Base-by-base conservation (phyloP, 2,329 filamentous ascomycete species). In the Podosphaera fusca region DNA sequence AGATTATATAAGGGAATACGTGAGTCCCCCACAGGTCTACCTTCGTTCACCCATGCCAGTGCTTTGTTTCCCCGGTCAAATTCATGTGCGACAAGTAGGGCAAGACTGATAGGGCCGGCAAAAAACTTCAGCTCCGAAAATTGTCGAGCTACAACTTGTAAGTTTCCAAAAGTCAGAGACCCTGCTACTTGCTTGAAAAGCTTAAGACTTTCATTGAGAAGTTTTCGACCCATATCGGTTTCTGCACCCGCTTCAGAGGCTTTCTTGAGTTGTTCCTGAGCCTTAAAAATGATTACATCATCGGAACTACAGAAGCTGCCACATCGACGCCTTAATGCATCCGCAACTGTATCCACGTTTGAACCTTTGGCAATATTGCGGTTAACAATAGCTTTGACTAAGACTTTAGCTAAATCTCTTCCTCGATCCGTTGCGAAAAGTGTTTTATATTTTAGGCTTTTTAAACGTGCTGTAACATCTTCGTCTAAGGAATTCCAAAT, bases 351-450 rank as follows among this genome's bases (percentile, higher is more conserved):
- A 70, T 98, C 94, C 29, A 98, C 90, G 61, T 96, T 98, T 3
- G 89, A 90, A 8, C 94, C 92, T 65, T 87, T 95, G 58, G 90
- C 85, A 64, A 98, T 98, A 68, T 95, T 98, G 65, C 89, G 82
- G 69, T 96, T 96, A 57, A 98, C 92, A 65, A 98, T 96, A 0
- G 90, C 88, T 69, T 96, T 98, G 58, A 98, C 92, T 1, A 98
- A 75, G 57, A 95, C 79, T 69, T 95, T 95, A 2, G 90, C 94
- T 31, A 96, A 78, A 9, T 95, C 87, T 63, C 87, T 87, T 36
- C 92, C 92, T 21, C 81, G 76, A 4, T 76, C 70, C 47, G 84
- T 81, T 3, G 87, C 85, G 68, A 98, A 96, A 0, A 98, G 78
- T 51, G 80, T 78, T 68, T 96, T 87, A 65, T 87, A 98, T 0